A percentile compares a stretch with the other conserved stretches of the same genome.
phyloP scores from a whole-genome alignment of 2,329 filamentous ascomycete species.

The Trichothecium sympodiale region DNA sequence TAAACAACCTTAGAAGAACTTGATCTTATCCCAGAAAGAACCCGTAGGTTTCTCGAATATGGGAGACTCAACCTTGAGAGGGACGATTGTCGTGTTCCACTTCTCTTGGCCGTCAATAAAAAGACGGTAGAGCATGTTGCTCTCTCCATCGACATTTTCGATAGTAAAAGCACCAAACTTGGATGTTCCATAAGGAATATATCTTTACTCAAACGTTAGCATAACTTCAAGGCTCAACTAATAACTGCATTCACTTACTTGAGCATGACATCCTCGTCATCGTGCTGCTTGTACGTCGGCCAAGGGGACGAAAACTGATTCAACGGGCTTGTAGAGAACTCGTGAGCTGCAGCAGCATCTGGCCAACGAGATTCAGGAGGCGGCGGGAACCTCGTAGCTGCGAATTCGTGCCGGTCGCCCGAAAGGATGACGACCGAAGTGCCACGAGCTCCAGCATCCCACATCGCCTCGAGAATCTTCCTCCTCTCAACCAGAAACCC shows the following conservation, averaged over 20 bases:
- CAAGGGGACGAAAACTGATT: slow-evolving; percentile 90
- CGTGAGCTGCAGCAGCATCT: slow-evolving; percentile 58
- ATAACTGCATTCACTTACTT: slow-evolving; percentile 52
- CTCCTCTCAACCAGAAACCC: slow-evolving; percentile 77
- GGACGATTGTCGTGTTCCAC: slow-evolving; percentile 55
- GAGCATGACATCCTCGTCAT: slow-evolving; percentile 71
- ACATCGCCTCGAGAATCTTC: slow-evolving; percentile 79
- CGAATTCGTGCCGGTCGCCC: slow-evolving; percentile 95
- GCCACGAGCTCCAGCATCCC: slow-evolving; percentile 56
- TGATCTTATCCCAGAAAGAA: slow-evolving; percentile 37
- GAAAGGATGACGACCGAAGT: slow-evolving; percentile 62
- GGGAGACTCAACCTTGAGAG: slow-evolving; percentile 23
- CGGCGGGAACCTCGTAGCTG: slow-evolving; percentile 69
- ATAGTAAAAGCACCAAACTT: slow-evolving; percentile 74
- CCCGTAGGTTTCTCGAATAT: slow-evolving; percentile 16
- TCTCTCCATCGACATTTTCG: slow-evolving; percentile 51
- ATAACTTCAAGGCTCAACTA: too few relatives aligned
- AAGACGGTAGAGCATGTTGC: slow-evolving; percentile 66
- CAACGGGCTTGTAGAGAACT: slow-evolving; percentile 84
- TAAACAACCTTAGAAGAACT: slow-evolving; percentile 6
- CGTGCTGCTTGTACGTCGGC: slow-evolving; percentile 70
- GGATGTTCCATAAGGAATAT: slow-evolving; percentile 62
- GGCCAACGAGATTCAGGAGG: slow-evolving; percentile 51
- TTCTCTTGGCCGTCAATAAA: slow-evolving; percentile 71
- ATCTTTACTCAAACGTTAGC: slow-evolving; percentile 30